Conservation (phyloP, 129 eudicot species). For the Ambrosia trifida region DNA sequence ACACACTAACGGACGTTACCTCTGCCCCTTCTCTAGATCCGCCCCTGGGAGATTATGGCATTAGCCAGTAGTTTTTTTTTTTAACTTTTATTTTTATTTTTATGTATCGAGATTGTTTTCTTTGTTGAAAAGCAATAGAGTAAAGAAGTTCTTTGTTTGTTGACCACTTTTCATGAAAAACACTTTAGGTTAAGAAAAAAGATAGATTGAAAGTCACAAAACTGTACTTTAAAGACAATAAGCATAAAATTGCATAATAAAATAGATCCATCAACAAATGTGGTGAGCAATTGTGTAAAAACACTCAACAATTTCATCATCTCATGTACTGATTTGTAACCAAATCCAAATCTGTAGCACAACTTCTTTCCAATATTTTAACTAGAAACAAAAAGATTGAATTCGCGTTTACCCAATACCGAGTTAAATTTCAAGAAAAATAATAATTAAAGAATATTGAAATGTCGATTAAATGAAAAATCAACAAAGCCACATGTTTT, state of each 20-base stretch:
- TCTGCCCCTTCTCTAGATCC: too few relatives aligned
- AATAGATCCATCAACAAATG: too few relatives aligned
- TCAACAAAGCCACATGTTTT: slow-evolving; percentile 31
- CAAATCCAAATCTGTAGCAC: neutral
- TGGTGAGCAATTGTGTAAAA: too few relatives aligned
- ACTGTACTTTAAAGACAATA: neutral
- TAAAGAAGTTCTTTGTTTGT: slow-evolving; percentile 9
- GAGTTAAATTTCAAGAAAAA: neutral
- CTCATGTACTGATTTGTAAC: too few relatives aligned
- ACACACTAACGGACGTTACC: too few relatives aligned
- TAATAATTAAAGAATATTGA: neutral
- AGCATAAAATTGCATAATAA: neutral
- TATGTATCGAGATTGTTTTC: too few relatives aligned
- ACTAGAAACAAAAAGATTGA: neutral
- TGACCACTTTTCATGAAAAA: too few relatives aligned
- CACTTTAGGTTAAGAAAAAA: neutral
- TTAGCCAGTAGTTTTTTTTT: too few relatives aligned
- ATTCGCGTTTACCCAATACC: neutral
- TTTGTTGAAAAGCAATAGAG: too few relatives aligned
- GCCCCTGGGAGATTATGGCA: too few relatives aligned
- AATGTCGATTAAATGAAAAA: slow-evolving; percentile 19
- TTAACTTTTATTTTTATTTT: too few relatives aligned
- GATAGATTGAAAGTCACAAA: neutral
- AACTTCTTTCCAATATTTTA: neutral
- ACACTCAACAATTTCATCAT: too few relatives aligned